Percentiles rank a stretch among this genome's conserved stretches.
These are phyloP conservation scores for Tephrocybe sp. DNA, from an alignment of 768 basidiomycete species.

Conservation along the genomic window DNA sequence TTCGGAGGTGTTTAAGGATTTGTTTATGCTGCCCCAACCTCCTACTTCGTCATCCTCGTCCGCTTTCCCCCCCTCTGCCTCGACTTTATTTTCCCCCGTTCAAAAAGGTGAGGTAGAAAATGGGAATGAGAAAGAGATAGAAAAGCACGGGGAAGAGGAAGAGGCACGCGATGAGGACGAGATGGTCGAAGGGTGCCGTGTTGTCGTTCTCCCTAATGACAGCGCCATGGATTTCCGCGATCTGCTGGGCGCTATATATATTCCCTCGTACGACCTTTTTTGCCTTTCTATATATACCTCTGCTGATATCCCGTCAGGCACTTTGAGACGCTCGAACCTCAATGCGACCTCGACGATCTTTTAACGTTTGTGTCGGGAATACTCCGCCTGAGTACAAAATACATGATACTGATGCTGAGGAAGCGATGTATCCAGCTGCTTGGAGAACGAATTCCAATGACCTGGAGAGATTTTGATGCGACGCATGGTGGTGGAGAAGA, in stretches of 20 bases:
- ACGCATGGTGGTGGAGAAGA: neutral
- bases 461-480: constrained; percentile 29
- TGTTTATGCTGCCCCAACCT: constrained; percentile 60
- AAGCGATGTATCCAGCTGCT: constrained; percentile 50
- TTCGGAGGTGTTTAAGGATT: constrained; percentile 62
- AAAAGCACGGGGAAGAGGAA: neutral
- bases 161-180: constrained; percentile 20
- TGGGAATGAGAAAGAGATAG: too few species aligned
- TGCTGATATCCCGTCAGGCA: constrained; percentile 23
- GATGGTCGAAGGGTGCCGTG: constrained; percentile 46
- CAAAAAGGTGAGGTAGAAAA: neutral
- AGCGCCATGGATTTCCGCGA: constrained; percentile 43
- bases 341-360: constrained; percentile 41
- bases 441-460: constrained; percentile 35
- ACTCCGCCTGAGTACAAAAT: constrained; percentile 63
- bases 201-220: constrained; percentile 47
- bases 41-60: neutral
- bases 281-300: neutral
- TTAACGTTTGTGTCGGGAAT: constrained; percentile 48
- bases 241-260: constrained; percentile 51
- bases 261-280: constrained; percentile 38
- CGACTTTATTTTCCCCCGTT: too few species aligned
- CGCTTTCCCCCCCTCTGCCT: too few species aligned
- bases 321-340: constrained; percentile 32
- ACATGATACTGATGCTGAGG: constrained; percentile 51